Conservation (phyloP, 2,329 filamentous ascomycete genomes). For the Magnaporthiopsis incrustans region DNA sequence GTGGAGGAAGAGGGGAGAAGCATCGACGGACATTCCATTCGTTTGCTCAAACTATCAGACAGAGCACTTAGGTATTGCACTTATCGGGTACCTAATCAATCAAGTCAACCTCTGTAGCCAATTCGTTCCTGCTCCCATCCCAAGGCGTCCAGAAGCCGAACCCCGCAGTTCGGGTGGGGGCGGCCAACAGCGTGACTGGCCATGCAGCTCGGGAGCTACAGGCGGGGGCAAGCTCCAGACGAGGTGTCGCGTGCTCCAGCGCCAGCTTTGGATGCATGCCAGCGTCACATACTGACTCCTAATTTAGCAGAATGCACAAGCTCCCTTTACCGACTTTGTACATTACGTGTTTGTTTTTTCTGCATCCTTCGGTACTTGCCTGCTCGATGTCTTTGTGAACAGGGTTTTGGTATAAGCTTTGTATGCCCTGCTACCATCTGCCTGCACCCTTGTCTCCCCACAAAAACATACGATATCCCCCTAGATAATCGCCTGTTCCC, state of each 20-base stretch:
- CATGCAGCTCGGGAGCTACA: neutral
- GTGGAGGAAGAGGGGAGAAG: too few relatives aligned
- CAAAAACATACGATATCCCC: neutral
- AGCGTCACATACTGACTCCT: neutral
- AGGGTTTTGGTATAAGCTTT: neutral
- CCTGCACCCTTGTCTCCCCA: neutral
- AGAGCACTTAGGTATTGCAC: too few relatives aligned
- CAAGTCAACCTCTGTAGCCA: too few relatives aligned
- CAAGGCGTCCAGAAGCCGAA: neutral
- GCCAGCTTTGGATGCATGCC: neutral
- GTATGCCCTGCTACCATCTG: too few relatives aligned
- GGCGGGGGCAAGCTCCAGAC: neutral
- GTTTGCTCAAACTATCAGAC: too few relatives aligned
- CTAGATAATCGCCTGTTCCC: neutral
- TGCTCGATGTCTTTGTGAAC: neutral
- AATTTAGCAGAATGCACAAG: neutral
- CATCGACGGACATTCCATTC: too few relatives aligned
- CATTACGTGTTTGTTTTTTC: neutral
- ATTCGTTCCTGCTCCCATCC: too few relatives aligned
- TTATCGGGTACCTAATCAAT: too few relatives aligned
- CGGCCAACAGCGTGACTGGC: neutral
- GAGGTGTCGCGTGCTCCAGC: neutral
- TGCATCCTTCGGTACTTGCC: too few relatives aligned
- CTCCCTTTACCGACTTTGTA: neutral
- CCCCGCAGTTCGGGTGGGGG: neutral